phyloP scores from a whole-genome alignment of 306 rosid species.

The Cotoneaster glaucophyllus region DNA sequence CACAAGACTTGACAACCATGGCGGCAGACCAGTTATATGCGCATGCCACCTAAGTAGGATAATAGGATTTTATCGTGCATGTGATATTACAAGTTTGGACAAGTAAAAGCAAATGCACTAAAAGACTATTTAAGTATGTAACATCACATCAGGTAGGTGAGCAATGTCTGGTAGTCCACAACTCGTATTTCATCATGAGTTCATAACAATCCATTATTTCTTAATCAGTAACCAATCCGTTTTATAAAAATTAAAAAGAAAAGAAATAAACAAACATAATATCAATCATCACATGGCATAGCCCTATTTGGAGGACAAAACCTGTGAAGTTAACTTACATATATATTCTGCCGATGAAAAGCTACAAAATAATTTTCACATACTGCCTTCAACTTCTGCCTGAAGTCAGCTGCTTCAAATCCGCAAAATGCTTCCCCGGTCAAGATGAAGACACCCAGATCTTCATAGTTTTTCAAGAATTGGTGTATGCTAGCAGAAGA shows the following conservation, averaged over 20 bases:
- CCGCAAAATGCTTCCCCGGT: slow-evolving; percentile 99
- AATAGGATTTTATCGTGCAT: not conserved
- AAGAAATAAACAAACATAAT: not conserved
- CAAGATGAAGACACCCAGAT: slow-evolving; percentile 75
- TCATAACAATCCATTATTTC: not conserved
- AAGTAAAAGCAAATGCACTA: not conserved
- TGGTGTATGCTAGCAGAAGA: slow-evolving; percentile 91
- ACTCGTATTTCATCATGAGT: not conserved
- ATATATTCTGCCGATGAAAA: slow-evolving; percentile 86
- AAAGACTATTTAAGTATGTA: not conserved
- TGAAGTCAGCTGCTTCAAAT: slow-evolving; percentile 87
- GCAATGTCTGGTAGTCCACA: not conserved
- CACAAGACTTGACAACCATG: not conserved
- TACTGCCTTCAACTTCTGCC: slow-evolving; percentile 88
- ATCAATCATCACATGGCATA: not conserved
- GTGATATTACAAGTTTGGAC: not conserved
- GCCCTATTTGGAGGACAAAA: not conserved
- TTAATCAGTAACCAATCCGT: not conserved
- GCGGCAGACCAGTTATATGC: not conserved
- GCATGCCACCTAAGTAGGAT: not conserved
- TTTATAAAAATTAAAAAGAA: not conserved
- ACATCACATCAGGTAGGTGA: not conserved
- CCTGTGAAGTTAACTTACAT: slow-evolving; percentile 57
- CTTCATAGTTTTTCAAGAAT: slow-evolving; percentile 94
- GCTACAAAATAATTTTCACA: slow-evolving; percentile 90